Percentiles rank a stretch among this genome's conserved stretches.
These are phyloP conservation scores for Penstemon eatonii DNA, from an alignment of 257 asterid species.

Conservation along the genomic window DNA sequence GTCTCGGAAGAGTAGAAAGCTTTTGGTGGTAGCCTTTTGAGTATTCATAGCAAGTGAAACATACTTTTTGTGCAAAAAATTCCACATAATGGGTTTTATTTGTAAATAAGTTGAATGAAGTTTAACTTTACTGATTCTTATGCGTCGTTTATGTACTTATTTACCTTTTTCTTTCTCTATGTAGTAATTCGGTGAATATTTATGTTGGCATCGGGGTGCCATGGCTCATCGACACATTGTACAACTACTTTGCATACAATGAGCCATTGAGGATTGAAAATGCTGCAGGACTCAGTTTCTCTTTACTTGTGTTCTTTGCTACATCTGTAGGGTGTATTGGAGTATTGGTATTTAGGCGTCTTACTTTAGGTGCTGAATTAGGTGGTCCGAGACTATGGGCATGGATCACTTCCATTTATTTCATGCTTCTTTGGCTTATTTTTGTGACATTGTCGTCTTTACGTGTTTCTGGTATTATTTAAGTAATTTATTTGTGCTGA, in stretches of 20 bases:
- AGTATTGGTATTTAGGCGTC: conserved; percentile 73
- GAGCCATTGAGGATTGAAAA: conserved; percentile 67
- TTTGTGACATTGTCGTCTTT: conserved; percentile 71
- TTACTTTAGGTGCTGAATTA: conserved; percentile 82
- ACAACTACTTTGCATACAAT: conserved; percentile 76
- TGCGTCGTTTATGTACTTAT: neutral
- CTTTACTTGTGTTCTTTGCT: conserved; percentile 76
- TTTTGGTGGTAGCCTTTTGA: too few species aligned
- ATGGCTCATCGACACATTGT: conserved; percentile 80
- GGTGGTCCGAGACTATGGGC: conserved; percentile 94
- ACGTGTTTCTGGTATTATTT: conserved; percentile 58
- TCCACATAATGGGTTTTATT: too few species aligned
- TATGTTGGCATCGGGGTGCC: conserved; percentile 89
- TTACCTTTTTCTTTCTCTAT: conserved; percentile 3
- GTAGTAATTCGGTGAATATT: conserved; percentile 92
- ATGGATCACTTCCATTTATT: conserved; percentile 67
- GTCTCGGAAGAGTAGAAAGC: too few species aligned
- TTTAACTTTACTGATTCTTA: too few species aligned
- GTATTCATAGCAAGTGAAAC: too few species aligned
- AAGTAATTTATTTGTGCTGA: conserved; percentile 2
- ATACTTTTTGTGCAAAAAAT: too few species aligned
- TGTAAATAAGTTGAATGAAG: too few species aligned
- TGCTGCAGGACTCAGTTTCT: conserved; percentile 77
- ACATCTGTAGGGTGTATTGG: conserved; percentile 80
- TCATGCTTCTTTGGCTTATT: conserved; percentile 70